Evolutionary conservation across 768 basidiomycete species (phyloP), one percentile per base, ranked within the genome.

Genomic region (Tricholomella constricta): DNA sequence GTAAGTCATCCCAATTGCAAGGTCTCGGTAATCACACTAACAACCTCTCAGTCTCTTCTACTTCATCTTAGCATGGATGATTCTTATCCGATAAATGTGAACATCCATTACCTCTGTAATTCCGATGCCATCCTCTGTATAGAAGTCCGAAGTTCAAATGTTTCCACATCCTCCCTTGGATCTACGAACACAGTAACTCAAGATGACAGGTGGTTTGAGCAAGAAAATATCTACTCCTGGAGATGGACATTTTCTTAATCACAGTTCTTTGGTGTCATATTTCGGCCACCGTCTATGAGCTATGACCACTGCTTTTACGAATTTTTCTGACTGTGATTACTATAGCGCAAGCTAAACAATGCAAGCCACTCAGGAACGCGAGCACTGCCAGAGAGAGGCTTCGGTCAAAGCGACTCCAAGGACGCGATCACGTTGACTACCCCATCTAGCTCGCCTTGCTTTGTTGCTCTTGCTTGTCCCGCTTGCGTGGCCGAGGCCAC

Each of bases 1-100:
- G 91, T 92, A 58, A 73, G 90, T 34, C 17, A 10, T 50, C n/a
- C n/a, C n/a, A n/a, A n/a, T n/a, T n/a, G n/a, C n/a, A n/a, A n/a
- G n/a, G n/a, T n/a, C n/a, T n/a, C n/a, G n/a, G n/a, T n/a, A n/a
- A n/a, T n/a, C n/a, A n/a, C n/a, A n/a, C n/a, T n/a, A n/a, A n/a
- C n/a, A n/a, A 20, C 32, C 12, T 36, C 38, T 1, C 59, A 92
- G 91, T 38, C 75, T 97, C 27, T 96, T 97, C 69, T 97, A 95
- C 67, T 95, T 95, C 71, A 85, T 96, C 60, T 74, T 97, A 35
- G 91, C 93, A 3, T 96, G 94, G 94, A 96, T 96, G 94, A 95
- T 96, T 60, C 77, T 96, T 62, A 95, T 96, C 59, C 91, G 94
- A 70, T 95, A 69, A 70, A 19, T 31, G 43, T 40, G 29, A 8